Conservation (phyloP, 495 filamentous ascomycete species). For the Aspergillus hancockii region DNA sequence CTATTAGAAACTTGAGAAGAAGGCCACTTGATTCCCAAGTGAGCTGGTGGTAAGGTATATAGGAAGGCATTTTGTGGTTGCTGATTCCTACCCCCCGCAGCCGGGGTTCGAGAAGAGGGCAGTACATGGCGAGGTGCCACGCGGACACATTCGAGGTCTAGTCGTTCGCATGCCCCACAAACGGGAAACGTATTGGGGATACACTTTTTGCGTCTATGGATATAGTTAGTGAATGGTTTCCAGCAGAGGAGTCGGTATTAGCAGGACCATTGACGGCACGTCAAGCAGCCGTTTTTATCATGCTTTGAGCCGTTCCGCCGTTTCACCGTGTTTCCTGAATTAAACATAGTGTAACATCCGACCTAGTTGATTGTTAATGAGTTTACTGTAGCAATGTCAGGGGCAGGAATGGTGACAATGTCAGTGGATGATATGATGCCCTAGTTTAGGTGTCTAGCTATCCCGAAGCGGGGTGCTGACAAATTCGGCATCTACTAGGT, state of each 20-base stretch:
- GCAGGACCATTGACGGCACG: conserved; percentile 2
- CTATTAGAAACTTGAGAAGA: no score
- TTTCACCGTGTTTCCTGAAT: neutral
- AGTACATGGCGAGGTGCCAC: neutral
- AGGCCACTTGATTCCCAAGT: no score
- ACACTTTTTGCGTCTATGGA: conserved; percentile 5
- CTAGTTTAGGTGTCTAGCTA: neutral
- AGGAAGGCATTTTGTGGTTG: no score
- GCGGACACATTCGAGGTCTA: conserved; percentile 6
- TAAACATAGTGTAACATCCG: neutral
- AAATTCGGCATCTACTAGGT: neutral
- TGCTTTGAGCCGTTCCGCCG: conserved; percentile 5
- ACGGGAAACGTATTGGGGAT: conserved; percentile 2
- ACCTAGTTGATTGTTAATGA: neutral
- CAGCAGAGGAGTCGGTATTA: no score
- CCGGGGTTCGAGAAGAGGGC: neutral
- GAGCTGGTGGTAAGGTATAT: no score
- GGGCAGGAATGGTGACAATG: no score
- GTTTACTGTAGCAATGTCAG: no score
- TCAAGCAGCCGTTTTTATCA: conserved; percentile 3
- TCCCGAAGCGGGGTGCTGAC: neutral
- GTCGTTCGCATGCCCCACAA: neutral
- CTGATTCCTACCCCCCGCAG: neutral
- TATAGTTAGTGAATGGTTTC: neutral
- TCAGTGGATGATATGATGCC: no score